Conservation (phyloP, 257 asterid species). For the Scutellaria baicalensis region DNA sequence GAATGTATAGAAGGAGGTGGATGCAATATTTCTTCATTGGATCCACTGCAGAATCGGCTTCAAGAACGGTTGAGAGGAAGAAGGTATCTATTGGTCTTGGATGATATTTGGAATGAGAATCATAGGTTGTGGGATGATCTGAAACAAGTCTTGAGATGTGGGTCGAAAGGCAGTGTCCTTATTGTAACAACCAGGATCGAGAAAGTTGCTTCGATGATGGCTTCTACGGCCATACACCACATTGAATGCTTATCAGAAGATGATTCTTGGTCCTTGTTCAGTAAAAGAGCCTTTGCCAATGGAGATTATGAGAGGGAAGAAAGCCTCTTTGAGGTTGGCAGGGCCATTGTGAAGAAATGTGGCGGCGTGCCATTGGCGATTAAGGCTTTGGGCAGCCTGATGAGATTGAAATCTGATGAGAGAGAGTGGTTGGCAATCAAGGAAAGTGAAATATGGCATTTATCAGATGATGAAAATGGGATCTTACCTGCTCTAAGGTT, state of each 20-base stretch:
- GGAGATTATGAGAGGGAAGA: not conserved
- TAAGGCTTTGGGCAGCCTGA: no score
- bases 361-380: no score
- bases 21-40: slow-evolving; percentile 1
- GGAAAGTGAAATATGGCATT: no score
- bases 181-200: slow-evolving; percentile 15
- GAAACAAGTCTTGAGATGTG: slow-evolving; percentile 11
- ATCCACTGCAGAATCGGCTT: slow-evolving; percentile 12
- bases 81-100: slow-evolving; percentile 20
- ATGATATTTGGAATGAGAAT: slow-evolving; percentile 31
- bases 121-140: slow-evolving; percentile 14
- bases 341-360: no score
- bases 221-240: not conserved
- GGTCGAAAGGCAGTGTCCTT: slow-evolving; percentile 13
- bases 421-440: no score
- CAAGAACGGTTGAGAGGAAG: slow-evolving; percentile 15
- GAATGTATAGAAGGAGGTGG: not conserved
- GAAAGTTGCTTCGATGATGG: slow-evolving; percentile 15
- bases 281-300: slow-evolving; percentile 6
- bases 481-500: no score
- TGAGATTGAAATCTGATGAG: no score
- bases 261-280: slow-evolving; percentile 22
- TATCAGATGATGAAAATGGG: no score
- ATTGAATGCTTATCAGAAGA: slow-evolving; percentile 4
- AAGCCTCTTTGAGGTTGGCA: no score